A percentile compares a stretch with the other conserved stretches of the same genome.
phyloP scores from a whole-genome alignment of 2,329 filamentous ascomycete genomes.

The Fusarium bulbicola region DNA sequence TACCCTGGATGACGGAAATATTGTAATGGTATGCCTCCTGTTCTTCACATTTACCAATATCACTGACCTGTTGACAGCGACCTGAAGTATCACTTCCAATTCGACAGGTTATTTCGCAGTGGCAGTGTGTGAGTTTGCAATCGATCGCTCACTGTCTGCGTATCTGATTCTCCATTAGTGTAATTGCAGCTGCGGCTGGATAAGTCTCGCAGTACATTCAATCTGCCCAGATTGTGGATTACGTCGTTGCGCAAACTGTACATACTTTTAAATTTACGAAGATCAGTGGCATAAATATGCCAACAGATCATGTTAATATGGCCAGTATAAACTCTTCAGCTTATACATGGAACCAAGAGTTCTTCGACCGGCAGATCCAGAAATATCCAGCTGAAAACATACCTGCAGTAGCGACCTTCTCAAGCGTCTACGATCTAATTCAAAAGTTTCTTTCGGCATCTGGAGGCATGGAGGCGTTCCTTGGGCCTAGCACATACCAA shows the following conservation, averaged over 20 bases:
- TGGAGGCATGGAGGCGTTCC: not conserved
- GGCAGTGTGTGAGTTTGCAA: not conserved
- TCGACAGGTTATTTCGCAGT: accelerated
- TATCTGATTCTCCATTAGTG: not conserved
- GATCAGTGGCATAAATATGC: not conserved
- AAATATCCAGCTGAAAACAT: not conserved
- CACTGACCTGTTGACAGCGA: not conserved
- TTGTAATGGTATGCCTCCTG: not conserved
- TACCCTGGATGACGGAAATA: too few relatives aligned
- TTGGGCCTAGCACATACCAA: not conserved
- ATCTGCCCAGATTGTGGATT: too few relatives aligned
- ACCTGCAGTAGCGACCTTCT: accelerated
- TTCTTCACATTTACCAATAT: accelerated
- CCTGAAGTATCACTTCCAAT: not conserved
- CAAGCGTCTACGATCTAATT: not conserved
- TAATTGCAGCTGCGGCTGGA: not conserved
- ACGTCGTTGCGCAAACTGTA: too few relatives aligned
- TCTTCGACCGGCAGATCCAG: not conserved
- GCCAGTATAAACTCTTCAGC: not conserved
- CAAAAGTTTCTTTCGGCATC: not conserved
- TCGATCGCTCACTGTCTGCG: too few relatives aligned
- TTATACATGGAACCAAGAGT: not conserved
- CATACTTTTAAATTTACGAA: accelerated
- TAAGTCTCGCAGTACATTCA: too few relatives aligned
- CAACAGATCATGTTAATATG: accelerated